phyloP scores from a whole-genome alignment of 2,329 filamentous ascomycete species.

The Rhynchosporium graminicola region DNA sequence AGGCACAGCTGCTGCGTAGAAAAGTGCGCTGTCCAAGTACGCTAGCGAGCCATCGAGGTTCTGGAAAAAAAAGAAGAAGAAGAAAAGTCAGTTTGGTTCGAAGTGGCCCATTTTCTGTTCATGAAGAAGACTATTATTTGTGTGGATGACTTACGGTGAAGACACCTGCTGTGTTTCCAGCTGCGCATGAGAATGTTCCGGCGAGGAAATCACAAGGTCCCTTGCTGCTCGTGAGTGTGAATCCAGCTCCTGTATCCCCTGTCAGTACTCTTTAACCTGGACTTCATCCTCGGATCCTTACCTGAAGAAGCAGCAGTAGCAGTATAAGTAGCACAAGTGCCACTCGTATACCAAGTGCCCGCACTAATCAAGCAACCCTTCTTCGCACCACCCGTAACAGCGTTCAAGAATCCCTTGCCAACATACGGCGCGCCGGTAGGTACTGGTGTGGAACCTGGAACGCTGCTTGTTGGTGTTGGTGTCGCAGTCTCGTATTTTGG shows the following conservation, averaged over 20 bases:
- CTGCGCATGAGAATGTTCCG: constrained; percentile 57
- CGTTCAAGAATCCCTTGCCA: constrained; percentile 61
- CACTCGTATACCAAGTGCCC: constrained; percentile 67
- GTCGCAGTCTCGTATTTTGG: constrained; percentile 49
- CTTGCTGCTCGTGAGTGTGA: constrained; percentile 58
- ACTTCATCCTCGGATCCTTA: too few species aligned
- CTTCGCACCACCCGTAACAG: constrained; percentile 48
- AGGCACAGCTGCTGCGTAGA: constrained; percentile 41
- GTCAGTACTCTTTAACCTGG: neutral
- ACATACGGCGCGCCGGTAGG: constrained; percentile 42
- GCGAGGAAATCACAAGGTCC: constrained; percentile 58
- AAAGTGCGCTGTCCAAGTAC: constrained; percentile 36
- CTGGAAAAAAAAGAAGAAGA: too few species aligned
- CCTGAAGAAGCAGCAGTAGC: constrained; percentile 45
- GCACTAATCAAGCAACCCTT: constrained; percentile 66
- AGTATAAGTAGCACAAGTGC: constrained; percentile 67
- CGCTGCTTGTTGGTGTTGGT: constrained; percentile 45
- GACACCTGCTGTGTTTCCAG: constrained; percentile 45
- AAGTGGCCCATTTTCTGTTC: too few species aligned
- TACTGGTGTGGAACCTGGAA: constrained; percentile 35
- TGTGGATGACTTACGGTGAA: constrained; percentile 38
- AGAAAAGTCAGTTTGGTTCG: too few species aligned
- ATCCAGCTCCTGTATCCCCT: constrained; percentile 31
- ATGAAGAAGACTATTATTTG: too few species aligned
- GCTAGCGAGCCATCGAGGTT: constrained; percentile 32